Conservation (phyloP, 106 monocot species). For the Platanthera guangdongensis region DNA sequence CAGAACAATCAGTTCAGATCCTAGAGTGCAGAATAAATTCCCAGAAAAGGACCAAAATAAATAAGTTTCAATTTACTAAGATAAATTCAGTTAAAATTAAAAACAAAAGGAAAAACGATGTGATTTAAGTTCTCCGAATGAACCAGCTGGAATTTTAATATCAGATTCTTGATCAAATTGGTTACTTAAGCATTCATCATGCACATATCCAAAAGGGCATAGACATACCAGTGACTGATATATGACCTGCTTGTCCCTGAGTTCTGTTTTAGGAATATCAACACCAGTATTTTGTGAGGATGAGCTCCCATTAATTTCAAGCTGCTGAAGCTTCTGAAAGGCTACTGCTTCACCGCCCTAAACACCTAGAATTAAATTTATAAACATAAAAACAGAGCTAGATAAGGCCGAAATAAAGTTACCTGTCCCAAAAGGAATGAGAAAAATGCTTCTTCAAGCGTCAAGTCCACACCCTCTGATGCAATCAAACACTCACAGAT, state of each 20-base stretch:
- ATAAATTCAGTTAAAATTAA: not conserved
- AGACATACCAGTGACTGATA: slow-evolving; percentile 63
- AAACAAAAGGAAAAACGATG: not conserved
- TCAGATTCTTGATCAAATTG: not conserved
- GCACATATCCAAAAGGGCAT: not conserved
- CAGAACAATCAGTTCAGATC: not conserved
- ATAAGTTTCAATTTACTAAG: not conserved
- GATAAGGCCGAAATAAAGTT: slow-evolving; percentile 2
- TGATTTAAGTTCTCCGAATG: not conserved
- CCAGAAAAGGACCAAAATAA: not conserved
- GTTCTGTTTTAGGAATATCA: slow-evolving; percentile 24
- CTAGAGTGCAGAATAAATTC: not conserved
- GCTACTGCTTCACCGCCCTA: slow-evolving; percentile 48
- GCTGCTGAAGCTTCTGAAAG: slow-evolving; percentile 54
- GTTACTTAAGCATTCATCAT: not conserved
- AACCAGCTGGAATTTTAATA: not conserved
- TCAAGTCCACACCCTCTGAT: slow-evolving; percentile 71
- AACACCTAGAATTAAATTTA: slow-evolving; percentile 11
- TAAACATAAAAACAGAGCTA: slow-evolving; percentile 8
- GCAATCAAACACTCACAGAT: slow-evolving; percentile 79
- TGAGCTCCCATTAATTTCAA: slow-evolving; percentile 39
- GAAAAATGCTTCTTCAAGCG: slow-evolving; percentile 82
- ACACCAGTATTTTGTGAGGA: slow-evolving; percentile 22
- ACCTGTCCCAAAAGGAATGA: slow-evolving; percentile 90
- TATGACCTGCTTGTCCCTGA: slow-evolving; percentile 26